phyloP scores from a whole-genome alignment of 164 flowering plant species.

The Annona cherimola region DNA sequence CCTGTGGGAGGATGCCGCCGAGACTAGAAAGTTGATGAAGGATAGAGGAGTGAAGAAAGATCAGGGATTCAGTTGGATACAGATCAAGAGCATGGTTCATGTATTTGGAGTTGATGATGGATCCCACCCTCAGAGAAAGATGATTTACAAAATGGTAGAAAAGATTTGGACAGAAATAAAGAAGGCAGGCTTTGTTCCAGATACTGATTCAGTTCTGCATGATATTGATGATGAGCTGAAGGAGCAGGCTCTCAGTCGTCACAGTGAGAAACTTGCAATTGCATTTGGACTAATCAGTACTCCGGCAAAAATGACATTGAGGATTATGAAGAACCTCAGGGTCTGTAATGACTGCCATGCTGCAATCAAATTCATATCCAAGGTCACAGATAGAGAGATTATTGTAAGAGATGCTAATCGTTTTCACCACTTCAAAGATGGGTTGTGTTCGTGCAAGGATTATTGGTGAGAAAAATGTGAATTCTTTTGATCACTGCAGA shows the following conservation, averaged over 20 bases:
- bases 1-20: conserved; percentile 68
- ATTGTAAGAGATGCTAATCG: conserved; percentile 80
- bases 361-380: conserved; percentile 76
- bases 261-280: conserved; percentile 91
- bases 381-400: conserved; percentile 65
- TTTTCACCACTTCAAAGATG: conserved; percentile 83
- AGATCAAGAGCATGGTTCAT: conserved; percentile 52
- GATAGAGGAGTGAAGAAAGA: conserved; percentile 73
- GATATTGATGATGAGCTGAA: conserved; percentile 79
- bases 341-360: conserved; percentile 88
- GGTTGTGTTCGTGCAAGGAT: conserved; percentile 71
- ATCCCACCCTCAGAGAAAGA: conserved; percentile 59
- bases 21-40: conserved; percentile 62
- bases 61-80: conserved; percentile 78
- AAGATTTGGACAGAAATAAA: conserved; percentile 72
- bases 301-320: conserved; percentile 60
- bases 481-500: no score
- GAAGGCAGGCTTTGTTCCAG: conserved; percentile 75
- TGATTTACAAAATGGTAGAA: conserved; percentile 43
- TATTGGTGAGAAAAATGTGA: conserved; percentile 48
- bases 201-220: conserved; percentile 64
- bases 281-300: conserved; percentile 77
- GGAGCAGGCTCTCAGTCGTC: conserved; percentile 64
- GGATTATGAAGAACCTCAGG: conserved; percentile 88
- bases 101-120: conserved; percentile 75